A percentile compares a stretch with the other conserved stretches of the same genome.
phyloP scores from a whole-genome alignment of 2,329 filamentous ascomycete genomes.

The Cladophialophora carrionii region DNA sequence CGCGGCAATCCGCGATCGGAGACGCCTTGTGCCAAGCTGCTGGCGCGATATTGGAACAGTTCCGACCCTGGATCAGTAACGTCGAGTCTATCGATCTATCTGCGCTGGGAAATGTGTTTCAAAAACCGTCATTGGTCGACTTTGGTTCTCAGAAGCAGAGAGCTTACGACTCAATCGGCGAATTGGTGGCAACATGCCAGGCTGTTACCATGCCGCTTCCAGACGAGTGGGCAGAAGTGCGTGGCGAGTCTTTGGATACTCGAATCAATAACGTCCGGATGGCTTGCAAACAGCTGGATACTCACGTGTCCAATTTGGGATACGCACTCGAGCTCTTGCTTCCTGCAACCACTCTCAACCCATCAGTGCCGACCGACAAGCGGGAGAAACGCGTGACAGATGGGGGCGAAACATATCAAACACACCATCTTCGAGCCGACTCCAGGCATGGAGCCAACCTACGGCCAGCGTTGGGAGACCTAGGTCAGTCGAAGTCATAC shows the following conservation, averaged over 20 bases:
- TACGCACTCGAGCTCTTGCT: conserved; percentile 86
- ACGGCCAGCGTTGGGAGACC: conserved; percentile 40
- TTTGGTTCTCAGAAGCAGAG: conserved; percentile 91
- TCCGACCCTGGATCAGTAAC: conserved; percentile 84
- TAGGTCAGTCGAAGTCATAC: conserved; percentile 52
- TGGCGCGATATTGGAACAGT: conserved; percentile 80
- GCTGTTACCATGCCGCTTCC: conserved; percentile 86
- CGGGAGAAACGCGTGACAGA: conserved; percentile 49
- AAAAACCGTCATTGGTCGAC: conserved; percentile 82
- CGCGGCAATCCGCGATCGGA: conserved; percentile 76
- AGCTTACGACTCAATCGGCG: conserved; percentile 89
- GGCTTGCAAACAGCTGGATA: conserved; percentile 79
- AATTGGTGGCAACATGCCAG: conserved; percentile 85
- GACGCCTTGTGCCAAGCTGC: conserved; percentile 80
- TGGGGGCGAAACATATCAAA: conserved; percentile 53
- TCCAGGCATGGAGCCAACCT: conserved; percentile 48
- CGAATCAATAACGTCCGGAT: conserved; percentile 78
- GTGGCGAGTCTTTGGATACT: conserved; percentile 85
- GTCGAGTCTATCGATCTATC: conserved; percentile 92
- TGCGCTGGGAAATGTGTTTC: conserved; percentile 73
- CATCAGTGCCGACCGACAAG: conserved; percentile 56
- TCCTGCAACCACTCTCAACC: conserved; percentile 68
- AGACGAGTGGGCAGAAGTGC: conserved; percentile 94
- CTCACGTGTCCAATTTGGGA: conserved; percentile 81
- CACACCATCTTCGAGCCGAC: conserved; percentile 57